These are phyloP conservation scores for Mortierella sp. DNA, from an alignment of 371 early-diverging fungal species.

Conservation along the genomic window DNA sequence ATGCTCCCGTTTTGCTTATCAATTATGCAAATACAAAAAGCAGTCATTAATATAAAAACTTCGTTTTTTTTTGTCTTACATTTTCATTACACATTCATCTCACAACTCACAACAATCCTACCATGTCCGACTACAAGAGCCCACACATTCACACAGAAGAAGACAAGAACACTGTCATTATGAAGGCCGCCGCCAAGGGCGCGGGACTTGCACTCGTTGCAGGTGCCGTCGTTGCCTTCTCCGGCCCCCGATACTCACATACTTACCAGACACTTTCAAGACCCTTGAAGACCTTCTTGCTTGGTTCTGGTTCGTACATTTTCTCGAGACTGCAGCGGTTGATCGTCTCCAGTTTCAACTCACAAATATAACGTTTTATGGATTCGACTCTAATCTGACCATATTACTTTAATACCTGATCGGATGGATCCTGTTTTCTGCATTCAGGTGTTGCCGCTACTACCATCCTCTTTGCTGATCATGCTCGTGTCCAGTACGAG, in stretches of 20 bases:
- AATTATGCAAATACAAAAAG: neutral
- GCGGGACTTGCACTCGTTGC: constrained; percentile 55
- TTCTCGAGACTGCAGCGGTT: neutral
- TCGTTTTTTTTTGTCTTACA: neutral
- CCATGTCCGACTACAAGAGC: constrained; percentile 30
- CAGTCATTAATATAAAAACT: neutral
- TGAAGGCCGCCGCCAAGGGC: constrained; percentile 48
- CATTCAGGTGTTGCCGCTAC: constrained; percentile 49
- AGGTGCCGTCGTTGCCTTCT: constrained; percentile 42
- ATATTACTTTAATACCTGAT: neutral
- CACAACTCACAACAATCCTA: neutral
- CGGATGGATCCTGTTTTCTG: neutral
- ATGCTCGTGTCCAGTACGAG: constrained; percentile 55
- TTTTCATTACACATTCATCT: neutral
- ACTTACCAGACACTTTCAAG: constrained; percentile 42
- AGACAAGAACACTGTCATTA: constrained; percentile 34
- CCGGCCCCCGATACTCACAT: constrained; percentile 43
- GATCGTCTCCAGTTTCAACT: neutral
- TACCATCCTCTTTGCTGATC: constrained; percentile 42
- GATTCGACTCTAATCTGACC: neutral
- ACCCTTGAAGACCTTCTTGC: constrained; percentile 46
- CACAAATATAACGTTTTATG: too few species aligned
- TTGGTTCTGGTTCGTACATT: constrained; percentile 39
- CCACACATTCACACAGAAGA: constrained; percentile 9
- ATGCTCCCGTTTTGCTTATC: neutral